Base-by-base conservation (phyloP, 1,284 basidiomycete genomes). In the Austroboletus niveus region DNA sequence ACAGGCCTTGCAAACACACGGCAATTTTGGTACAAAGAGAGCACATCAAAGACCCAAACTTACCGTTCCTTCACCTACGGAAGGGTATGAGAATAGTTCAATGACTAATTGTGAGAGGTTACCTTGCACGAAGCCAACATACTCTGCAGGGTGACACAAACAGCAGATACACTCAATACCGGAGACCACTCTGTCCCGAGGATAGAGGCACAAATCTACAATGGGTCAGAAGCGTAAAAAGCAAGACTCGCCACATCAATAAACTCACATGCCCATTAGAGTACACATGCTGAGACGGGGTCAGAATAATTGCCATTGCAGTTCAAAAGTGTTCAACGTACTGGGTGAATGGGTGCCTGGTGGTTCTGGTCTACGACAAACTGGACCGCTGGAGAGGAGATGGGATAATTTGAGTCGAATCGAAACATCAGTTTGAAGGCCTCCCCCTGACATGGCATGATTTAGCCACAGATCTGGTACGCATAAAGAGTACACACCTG, bases 111-210 rank as follows among this genome's bases (percentile, higher is more conserved):
- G 14, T 9, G n/a, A 24, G 8, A 40, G 61, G 69, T 48, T 54
- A 88, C 89, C 82, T 87, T 90, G 79, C 87, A 90, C 11, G 89
- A 92, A 20, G 88, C 89, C 52, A 92, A 76, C 89, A 92, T 92
- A 62, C 89, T 91, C 72, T 92, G 89, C 44, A 92, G 69, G 8
- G 89, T 92, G 39, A 92, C 80, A 63, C 89, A 91, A 39, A 92
- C 81, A 4, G 88, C 78, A 36, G 84, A 74, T 29, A 90, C 87
- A 56, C 85, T 89, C 55, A 92, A 70, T 22, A 92, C 89, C 1
- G 90, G 90, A 20, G 88, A 90, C 90, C 89, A 92, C 60, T 92
- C 89, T 58, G 81, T 88, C 15, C 89, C 89, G 6, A 92, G 79
- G 57, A 92, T 92, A 24, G 89, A 91, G 20, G 89, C 89, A 61